Base-by-base conservation (phyloP, 495 filamentous ascomycete species). In the Rusavskia elegans region DNA sequence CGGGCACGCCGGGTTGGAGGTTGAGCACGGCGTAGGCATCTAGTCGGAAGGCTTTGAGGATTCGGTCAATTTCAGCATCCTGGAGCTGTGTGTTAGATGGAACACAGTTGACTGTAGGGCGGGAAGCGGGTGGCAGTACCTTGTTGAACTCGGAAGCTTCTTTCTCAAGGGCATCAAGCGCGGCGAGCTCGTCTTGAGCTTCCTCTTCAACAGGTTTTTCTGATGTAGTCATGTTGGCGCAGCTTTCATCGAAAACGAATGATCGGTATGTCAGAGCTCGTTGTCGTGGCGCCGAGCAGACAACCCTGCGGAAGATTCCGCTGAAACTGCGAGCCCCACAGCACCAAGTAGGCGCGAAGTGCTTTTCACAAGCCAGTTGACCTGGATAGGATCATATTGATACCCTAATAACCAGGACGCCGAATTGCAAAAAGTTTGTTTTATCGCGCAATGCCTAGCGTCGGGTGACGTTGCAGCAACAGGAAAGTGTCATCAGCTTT, bases 31-130 rank as follows among this genome's bases (percentile, higher is more conserved):
- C 84, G 71, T 97, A 97, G 59, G 89, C 86, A 73, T 96, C 85
- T 57, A 94, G 77, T 60, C 81, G 75, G 63, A 96, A 98, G 48
- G 88, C 85, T 62, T 84, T 83, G 56, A 93, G 73, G 60, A 98
- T 96, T 45, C 90, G 86, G 61, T 89, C 86, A 63, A 97, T 96
- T 67, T 97, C 90, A 54, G 87, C 84, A 76, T 97, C 92, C 85
- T 95, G 55, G 23, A 50, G 38, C 50, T 52, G 53, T 8, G 32
- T 35, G 32, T 35, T 35, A 35, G 7, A 35, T 35, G 25, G 53
- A 51, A 52, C 23, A 29, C n/a, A 36, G 17, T 11, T 19, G 23
- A 45, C 17, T 27, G 32, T 27, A 1, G n/a, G 11, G 36, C 32
- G 40, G 10, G 20, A 19, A 36, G 25, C 13, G 20, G 37, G 50